Base-by-base conservation (phyloP, 306 rosid genomes). In the Mimosa bimucronata region DNA sequence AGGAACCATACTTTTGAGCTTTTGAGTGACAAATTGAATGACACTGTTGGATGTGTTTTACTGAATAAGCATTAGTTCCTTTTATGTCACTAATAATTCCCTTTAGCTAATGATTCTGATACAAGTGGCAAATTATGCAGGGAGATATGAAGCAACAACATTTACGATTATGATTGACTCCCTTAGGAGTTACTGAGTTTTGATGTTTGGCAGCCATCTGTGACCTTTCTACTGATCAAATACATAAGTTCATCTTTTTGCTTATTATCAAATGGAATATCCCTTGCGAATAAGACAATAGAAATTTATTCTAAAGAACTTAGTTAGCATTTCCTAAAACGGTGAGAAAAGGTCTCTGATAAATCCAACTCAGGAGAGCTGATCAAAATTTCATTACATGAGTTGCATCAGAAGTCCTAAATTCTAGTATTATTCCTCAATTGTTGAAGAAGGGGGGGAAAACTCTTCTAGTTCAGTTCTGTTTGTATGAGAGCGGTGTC, bases 401-500 rank as follows among this genome's bases (percentile, higher is more conserved):
- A 81, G 78, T 77, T 81, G 41, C 69, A 81, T 64, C 46, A 67
- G 25, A 80, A 85, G 78, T 31, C 80, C 80, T 75, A 75, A 58
- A 81, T 80, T 82, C 74, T 77, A 81, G 60, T 75, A 83, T 88
- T 88, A 81, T 87, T 85, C 87, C 80, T 86, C 80, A 71, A 78
- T 82, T 84, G 89, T 60, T 25, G 66, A 60, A 91, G 87, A 86
- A 84, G 78, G 10, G 60, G 18, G 9, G 72, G 83, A 83, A 83
- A 85, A 86, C 87, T 79, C 88, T 86, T 82, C 83, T 78, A 85
- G 58, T 80, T 89, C 85, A 79, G 25, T 82, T 81, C 55, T 81
- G 40, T 77, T 57, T 65, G 65, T 81, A 73, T 65, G 64, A 45
- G 45, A 68, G 79, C 71, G 78, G 79, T 8, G 62, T 65, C 58